A percentile compares a stretch with the other conserved stretches of the same genome.
Conservation (phyloP, 768 basidiomycete genomes). For the Suillus subluteus region DNA sequence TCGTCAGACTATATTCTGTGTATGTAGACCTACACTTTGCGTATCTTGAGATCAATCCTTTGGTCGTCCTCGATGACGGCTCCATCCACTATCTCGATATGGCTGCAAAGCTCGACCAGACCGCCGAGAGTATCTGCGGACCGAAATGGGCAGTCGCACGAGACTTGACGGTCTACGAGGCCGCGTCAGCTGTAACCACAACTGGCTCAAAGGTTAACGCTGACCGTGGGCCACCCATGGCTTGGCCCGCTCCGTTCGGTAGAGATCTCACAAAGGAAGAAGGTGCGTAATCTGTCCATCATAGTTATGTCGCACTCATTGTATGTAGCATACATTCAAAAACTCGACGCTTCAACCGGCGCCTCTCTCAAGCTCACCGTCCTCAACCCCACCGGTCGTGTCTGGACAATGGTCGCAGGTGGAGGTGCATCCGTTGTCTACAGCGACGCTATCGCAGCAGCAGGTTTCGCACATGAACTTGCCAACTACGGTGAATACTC, state of each 20-base stretch:
- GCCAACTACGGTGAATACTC: constrained; percentile 99
- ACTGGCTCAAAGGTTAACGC: constrained; percentile 63
- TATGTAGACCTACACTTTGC: constrained; percentile 99
- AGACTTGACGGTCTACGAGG: constrained; percentile 78
- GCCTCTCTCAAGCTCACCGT: constrained; percentile 98
- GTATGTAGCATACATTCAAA: constrained; percentile 87
- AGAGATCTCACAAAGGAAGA: constrained; percentile 98
- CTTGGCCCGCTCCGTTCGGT: constrained; percentile 94
- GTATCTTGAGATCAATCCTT: constrained; percentile 99
- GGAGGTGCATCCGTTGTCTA: constrained; percentile 82
- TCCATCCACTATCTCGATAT: constrained; percentile 97
- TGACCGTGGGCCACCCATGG: constrained; percentile 98
- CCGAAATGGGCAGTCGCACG: constrained; percentile 99
- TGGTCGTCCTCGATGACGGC: constrained; percentile 85
- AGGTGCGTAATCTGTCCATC: constrained; percentile 16
- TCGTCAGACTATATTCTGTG: constrained; percentile 92
- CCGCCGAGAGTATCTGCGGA: constrained; percentile 96
- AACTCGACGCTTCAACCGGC: constrained; percentile 95
- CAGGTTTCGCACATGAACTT: constrained; percentile 95
- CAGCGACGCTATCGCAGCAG: constrained; percentile 81
- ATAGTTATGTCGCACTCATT: neutral
- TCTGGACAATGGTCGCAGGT: constrained; percentile 99
- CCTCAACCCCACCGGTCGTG: constrained; percentile 89
- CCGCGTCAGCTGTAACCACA: constrained; percentile 38
- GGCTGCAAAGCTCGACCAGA: constrained; percentile 99